Percentiles rank a stretch among this genome's conserved stretches.
Conservation (phyloP, 129 eudicot species). For the Centaurea solstitialis region DNA sequence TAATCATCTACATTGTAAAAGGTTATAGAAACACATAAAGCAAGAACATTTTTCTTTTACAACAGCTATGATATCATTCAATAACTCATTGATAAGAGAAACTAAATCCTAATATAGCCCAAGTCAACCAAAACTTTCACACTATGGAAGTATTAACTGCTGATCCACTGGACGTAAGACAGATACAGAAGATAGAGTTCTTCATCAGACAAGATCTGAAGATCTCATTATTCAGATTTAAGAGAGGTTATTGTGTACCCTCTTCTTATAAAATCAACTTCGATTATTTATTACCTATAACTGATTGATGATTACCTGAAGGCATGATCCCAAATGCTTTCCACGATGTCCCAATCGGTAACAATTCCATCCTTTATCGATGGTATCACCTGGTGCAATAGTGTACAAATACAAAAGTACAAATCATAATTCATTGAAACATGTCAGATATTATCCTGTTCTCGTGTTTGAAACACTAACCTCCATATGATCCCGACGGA, state of each 20-base stretch:
- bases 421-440: not conserved
- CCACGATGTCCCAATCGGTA: conserved; percentile 93
- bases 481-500: conserved; percentile 96
- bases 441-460: not conserved
- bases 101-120: not conserved
- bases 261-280: not conserved
- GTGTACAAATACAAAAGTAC: not conserved
- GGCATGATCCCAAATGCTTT: conserved; percentile 98
- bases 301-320: conserved; percentile 53
- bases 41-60: not conserved
- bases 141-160: not conserved
- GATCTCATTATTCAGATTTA: not conserved
- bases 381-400: conserved; percentile 63
- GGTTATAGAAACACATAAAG: not conserved
- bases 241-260: not conserved
- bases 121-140: not conserved
- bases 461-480: conserved; percentile 34
- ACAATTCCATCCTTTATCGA: conserved; percentile 91
- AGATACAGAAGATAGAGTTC: not conserved
- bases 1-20: not conserved
- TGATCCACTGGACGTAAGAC: not conserved
- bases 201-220: not conserved
- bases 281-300: not conserved
- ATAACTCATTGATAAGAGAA: not conserved
- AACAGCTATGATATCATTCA: not conserved